These are phyloP conservation scores for Leptographium wingfieldii DNA, from an alignment of 2,329 filamentous ascomycete genomes.

Conservation along the genomic window DNA sequence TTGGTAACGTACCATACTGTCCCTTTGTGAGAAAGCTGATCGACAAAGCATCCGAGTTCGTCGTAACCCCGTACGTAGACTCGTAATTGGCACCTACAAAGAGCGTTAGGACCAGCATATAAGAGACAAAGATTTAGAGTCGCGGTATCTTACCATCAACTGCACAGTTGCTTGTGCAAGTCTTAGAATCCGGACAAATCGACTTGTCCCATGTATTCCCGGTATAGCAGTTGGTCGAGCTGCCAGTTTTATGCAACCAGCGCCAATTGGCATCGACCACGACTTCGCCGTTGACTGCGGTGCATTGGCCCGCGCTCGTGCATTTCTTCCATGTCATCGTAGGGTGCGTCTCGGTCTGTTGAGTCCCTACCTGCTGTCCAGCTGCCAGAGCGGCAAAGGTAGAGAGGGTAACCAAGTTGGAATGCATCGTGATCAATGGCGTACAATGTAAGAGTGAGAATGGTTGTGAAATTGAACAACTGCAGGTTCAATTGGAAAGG, in stretches of 20 bases:
- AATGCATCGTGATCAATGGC: conserved; percentile 6
- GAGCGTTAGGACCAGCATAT: not conserved
- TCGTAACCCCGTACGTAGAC: conserved; percentile 37
- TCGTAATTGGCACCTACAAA: conserved; percentile 33
- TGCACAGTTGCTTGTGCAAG: conserved; percentile 43
- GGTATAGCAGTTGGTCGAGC: conserved; percentile 37
- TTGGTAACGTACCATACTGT: conserved; percentile 17
- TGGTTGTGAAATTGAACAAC: conserved; percentile 23
- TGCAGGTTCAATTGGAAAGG: not conserved
- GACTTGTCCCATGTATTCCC: conserved; percentile 34
- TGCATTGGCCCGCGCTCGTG: conserved; percentile 32
- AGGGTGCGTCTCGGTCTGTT: conserved; percentile 35
- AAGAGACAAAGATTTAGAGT: not conserved
- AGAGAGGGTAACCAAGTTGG: conserved; percentile 23
- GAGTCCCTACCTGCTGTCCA: conserved; percentile 35
- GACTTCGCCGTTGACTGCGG: conserved; percentile 32
- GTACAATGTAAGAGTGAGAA: not conserved
- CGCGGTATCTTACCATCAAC: conserved; percentile 28
- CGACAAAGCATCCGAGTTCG: conserved; percentile 32
- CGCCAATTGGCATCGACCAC: conserved; percentile 46
- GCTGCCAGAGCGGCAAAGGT: conserved; percentile 28
- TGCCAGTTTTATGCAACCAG: conserved; percentile 36
- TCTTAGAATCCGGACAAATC: conserved; percentile 32
- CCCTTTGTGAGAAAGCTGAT: conserved; percentile 33
- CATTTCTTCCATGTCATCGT: conserved; percentile 39